These are phyloP conservation scores for Aspergillus vadensis DNA, from an alignment of 2,329 filamentous ascomycete genomes.

Conservation along the genomic window DNA sequence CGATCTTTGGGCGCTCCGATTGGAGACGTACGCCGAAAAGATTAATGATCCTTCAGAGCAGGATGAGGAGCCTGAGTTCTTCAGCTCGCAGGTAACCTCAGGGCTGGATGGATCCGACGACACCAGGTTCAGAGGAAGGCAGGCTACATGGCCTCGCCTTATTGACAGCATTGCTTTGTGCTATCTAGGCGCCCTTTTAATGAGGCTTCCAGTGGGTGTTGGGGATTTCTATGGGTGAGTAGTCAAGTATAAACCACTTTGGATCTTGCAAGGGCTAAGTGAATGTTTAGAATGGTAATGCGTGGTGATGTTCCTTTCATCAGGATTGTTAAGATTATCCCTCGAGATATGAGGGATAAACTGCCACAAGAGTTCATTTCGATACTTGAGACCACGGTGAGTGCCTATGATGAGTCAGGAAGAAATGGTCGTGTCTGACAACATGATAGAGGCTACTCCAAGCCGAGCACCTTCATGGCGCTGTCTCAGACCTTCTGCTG, in stretches of 20 bases:
- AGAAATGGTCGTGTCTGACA: conserved; percentile 4
- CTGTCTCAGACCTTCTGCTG: conserved; percentile 62
- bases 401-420: not conserved
- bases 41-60: conserved; percentile 42
- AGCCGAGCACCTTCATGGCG: conserved; percentile 63
- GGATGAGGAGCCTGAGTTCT: conserved; percentile 51
- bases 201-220: conserved; percentile 74
- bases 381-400: conserved; percentile 44
- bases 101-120: conserved; percentile 42
- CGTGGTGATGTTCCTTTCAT: conserved; percentile 78
- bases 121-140: conserved; percentile 37
- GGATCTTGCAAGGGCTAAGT: conserved; percentile 1
- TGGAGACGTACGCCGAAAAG: conserved; percentile 58
- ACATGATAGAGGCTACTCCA: conserved; percentile 41
- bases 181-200: conserved; percentile 74
- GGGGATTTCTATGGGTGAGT: conserved; percentile 64
- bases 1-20: conserved; percentile 81
- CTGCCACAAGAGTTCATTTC: conserved; percentile 45
- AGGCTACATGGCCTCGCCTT: conserved; percentile 61
- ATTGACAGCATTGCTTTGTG: conserved; percentile 76
- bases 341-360: conserved; percentile 47
- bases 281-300: conserved; percentile 38
- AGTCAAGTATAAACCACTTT: not conserved
- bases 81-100: conserved; percentile 60
- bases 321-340: conserved; percentile 55